A percentile compares a stretch with the other conserved stretches of the same genome.
Conservation (phyloP, 106 monocot genomes). For the Xerophyta viscosa region DNA sequence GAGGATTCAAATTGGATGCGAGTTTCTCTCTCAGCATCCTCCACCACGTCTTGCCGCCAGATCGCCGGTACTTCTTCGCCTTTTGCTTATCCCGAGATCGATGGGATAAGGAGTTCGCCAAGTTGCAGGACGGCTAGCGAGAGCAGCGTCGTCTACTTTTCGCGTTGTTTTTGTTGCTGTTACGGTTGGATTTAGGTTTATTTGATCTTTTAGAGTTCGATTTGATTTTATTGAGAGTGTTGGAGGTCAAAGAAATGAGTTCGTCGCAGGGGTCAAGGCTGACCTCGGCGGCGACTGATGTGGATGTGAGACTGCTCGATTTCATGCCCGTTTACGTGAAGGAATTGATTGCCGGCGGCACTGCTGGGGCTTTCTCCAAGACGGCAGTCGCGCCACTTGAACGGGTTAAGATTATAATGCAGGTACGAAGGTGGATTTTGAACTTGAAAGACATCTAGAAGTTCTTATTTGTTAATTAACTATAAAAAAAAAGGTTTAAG, state of each 20-base stretch:
- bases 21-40: too few relatives aligned
- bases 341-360: conserved; percentile 68
- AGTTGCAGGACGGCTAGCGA: conserved; percentile 26
- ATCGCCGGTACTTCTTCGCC: conserved; percentile 11
- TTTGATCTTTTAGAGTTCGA: not conserved
- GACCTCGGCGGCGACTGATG: conserved; percentile 24
- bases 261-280: conserved; percentile 46
- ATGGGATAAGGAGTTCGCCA: conserved; percentile 61
- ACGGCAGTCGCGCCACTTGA: conserved; percentile 69
- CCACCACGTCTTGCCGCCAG: too few relatives aligned
- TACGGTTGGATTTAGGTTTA: too few relatives aligned
- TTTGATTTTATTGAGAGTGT: not conserved
- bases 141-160: too few relatives aligned
- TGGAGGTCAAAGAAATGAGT: conserved; percentile 13
- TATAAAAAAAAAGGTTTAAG: too few relatives aligned
- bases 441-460: too few relatives aligned
- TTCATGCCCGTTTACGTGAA: conserved; percentile 55
- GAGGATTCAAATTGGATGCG: too few relatives aligned
- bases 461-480: too few relatives aligned
- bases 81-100: conserved; percentile 28
- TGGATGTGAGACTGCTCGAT: conserved; percentile 41
- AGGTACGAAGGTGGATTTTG: too few relatives aligned
- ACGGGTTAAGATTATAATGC: conserved; percentile 64
- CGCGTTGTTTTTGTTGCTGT: too few relatives aligned
- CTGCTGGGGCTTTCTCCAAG: conserved; percentile 59